These are phyloP conservation scores for Pseudocercospora vitis DNA, from an alignment of 2,329 filamentous ascomycete genomes.

Conservation along the genomic window DNA sequence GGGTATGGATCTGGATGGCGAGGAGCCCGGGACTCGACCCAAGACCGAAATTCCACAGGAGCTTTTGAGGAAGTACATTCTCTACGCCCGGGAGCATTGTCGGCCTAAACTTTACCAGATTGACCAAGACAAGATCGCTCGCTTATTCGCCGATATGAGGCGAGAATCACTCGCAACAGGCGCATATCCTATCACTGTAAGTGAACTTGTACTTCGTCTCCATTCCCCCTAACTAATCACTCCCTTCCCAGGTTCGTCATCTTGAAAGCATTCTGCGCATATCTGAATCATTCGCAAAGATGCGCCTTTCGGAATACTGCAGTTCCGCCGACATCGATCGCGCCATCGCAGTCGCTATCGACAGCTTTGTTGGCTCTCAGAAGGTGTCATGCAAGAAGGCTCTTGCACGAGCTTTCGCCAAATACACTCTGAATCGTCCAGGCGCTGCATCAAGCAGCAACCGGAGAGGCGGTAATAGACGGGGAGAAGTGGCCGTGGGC, in stretches of 20 bases:
- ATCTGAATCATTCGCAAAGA: slow-evolving; percentile 90
- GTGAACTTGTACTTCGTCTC: slow-evolving; percentile 45
- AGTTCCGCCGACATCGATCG: slow-evolving; percentile 88
- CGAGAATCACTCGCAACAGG: slow-evolving; percentile 89
- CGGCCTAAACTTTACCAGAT: slow-evolving; percentile 94
- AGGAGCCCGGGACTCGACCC: slow-evolving; percentile 48
- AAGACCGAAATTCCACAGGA: slow-evolving; percentile 83
- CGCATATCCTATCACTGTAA: slow-evolving; percentile 95
- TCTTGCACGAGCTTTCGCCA: slow-evolving; percentile 88
- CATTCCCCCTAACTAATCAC: slow-evolving; percentile 7
- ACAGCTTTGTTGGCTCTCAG: slow-evolving; percentile 93
- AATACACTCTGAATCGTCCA: slow-evolving; percentile 64
- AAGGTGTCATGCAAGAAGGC: slow-evolving; percentile 98
- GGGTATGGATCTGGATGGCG: slow-evolving; percentile 60
- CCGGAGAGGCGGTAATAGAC: slow-evolving; percentile 13
- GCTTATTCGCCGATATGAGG: slow-evolving; percentile 94
- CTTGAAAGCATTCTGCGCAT: slow-evolving; percentile 97
- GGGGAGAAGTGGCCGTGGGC: slow-evolving; percentile 25
- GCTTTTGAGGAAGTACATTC: slow-evolving; percentile 90
- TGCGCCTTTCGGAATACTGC: slow-evolving; percentile 97
- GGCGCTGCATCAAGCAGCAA: slow-evolving; percentile 41
- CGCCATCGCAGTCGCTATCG: slow-evolving; percentile 93
- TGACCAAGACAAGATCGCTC: slow-evolving; percentile 93
- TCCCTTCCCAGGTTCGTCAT: slow-evolving; percentile 73
- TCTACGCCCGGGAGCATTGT: slow-evolving; percentile 88